A percentile compares a stretch with the other conserved stretches of the same genome.
Conservation (phyloP, 331 rosid species). For the Pyrus hybrid region DNA sequence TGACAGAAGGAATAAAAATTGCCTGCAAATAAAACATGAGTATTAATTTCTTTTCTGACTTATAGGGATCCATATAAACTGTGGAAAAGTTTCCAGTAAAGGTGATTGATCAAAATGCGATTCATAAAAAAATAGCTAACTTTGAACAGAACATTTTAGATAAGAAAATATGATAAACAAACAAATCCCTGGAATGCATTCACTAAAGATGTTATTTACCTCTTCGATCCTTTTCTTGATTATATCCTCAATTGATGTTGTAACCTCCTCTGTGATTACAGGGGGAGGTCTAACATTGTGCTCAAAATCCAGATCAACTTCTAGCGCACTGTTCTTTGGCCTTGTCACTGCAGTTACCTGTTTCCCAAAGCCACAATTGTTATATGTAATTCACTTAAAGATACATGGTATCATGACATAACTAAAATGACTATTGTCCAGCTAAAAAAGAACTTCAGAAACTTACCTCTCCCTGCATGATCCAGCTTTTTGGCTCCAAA, state of each 20-base stretch:
- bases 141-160: neutral
- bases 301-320: constrained; percentile 82
- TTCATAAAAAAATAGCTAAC: neutral
- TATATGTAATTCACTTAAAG: neutral
- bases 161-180: neutral
- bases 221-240: constrained; percentile 65
- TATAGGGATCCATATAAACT: neutral
- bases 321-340: constrained; percentile 81
- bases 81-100: neutral
- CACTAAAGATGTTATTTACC: constrained; percentile 29
- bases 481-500: constrained; percentile 76
- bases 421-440: neutral
- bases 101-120: neutral
- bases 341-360: constrained; percentile 86
- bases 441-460: constrained; percentile 4
- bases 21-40: neutral
- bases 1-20: neutral
- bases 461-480: constrained; percentile 92
- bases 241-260: constrained; percentile 70
- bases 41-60: neutral
- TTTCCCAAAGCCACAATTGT: constrained; percentile 8
- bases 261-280: constrained; percentile 83
- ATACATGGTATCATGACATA: neutral
- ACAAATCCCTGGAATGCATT: neutral
- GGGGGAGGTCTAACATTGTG: constrained; percentile 88